Evolutionary conservation across 2,329 filamentous ascomycete genomes (phyloP).

Genomic region (Botrytis cinerea): DNA sequence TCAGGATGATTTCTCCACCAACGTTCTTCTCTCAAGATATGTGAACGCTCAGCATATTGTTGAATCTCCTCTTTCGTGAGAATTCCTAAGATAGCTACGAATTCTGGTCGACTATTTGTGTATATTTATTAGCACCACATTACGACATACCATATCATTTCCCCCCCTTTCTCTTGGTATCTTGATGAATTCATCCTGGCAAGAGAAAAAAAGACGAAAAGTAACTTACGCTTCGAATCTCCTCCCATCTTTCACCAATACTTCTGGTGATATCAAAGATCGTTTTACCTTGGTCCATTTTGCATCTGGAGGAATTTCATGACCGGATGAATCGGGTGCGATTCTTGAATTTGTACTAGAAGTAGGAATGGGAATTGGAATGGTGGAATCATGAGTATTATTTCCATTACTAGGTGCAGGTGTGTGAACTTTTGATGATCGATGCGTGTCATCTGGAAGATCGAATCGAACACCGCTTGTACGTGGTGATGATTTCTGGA

Average conservation of each 20-base stretch:
- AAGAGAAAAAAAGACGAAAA: neutral
- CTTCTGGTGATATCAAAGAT: slow-evolving; percentile 57
- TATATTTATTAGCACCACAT: neutral
- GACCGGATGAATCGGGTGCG: slow-evolving; percentile 58
- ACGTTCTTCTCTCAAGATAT: slow-evolving; percentile 43
- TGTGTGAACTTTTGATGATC: slow-evolving; percentile 22
- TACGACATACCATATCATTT: too few relatives aligned
- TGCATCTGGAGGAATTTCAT: slow-evolving; percentile 57
- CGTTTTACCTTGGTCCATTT: slow-evolving; percentile 62
- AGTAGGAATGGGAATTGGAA: neutral
- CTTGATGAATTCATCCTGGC: neutral
- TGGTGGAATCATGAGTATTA: slow-evolving; percentile 25
- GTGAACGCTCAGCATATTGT: slow-evolving; percentile 49
- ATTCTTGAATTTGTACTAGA: slow-evolving; percentile 38
- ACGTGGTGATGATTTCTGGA: slow-evolving; percentile 23
- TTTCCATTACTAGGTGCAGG: neutral
- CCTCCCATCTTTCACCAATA: slow-evolving; percentile 55
- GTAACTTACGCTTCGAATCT: slow-evolving; percentile 56
- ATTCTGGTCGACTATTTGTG: slow-evolving; percentile 51
- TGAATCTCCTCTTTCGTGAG: slow-evolving; percentile 55
- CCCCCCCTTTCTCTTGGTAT: neutral
- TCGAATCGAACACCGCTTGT: slow-evolving; percentile 31
- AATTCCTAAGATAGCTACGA: slow-evolving; percentile 60
- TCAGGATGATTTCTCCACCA: slow-evolving; percentile 21
- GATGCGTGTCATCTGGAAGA: slow-evolving; percentile 5